phyloP scores from a whole-genome alignment of 2,329 filamentous ascomycete genomes.

The Dactylonectria macrodidyma region DNA sequence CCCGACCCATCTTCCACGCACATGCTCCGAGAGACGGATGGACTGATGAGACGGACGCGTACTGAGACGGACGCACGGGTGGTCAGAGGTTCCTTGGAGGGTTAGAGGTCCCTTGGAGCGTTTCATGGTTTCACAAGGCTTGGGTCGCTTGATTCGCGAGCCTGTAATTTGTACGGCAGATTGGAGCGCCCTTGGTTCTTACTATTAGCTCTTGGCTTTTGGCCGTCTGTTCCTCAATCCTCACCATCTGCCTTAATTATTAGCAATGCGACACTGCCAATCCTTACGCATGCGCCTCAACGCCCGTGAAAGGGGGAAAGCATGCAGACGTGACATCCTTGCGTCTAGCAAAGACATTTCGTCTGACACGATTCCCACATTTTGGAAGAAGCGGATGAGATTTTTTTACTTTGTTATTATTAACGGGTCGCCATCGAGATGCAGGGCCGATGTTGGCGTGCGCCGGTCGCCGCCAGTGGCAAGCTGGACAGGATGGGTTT shows the following conservation, averaged over 20 bases:
- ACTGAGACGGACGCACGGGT: slow-evolving; percentile 8
- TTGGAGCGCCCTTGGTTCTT: not conserved
- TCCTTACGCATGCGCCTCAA: not conserved
- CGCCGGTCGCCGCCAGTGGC: slow-evolving; percentile 14
- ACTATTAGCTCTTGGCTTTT: slow-evolving; percentile 14
- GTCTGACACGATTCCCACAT: slow-evolving; percentile 26
- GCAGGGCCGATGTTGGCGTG: slow-evolving; percentile 27
- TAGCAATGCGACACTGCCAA: slow-evolving; percentile 11
- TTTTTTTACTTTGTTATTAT: not conserved
- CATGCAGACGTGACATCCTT: slow-evolving; percentile 18
- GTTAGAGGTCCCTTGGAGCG: slow-evolving; percentile 10
- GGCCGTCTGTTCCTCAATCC: slow-evolving; percentile 15
- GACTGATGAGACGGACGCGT: not conserved
- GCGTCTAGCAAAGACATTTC: slow-evolving; percentile 18
- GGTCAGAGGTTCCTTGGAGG: slow-evolving; percentile 9
- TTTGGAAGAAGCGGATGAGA: slow-evolving; percentile 8
- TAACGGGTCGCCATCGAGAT: slow-evolving; percentile 20
- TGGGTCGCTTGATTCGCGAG: slow-evolving; percentile 12
- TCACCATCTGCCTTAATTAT: not conserved
- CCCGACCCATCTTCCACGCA: slow-evolving; percentile 13
- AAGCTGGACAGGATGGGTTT: slow-evolving; percentile 4
- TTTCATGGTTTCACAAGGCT: slow-evolving; percentile 24
- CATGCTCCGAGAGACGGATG: not conserved
- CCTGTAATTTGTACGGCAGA: slow-evolving; percentile 22
- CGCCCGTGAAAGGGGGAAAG: slow-evolving; percentile 3